phyloP scores from a whole-genome alignment of 208 protist genomes.

The Wallacemonas sp. region DNA sequence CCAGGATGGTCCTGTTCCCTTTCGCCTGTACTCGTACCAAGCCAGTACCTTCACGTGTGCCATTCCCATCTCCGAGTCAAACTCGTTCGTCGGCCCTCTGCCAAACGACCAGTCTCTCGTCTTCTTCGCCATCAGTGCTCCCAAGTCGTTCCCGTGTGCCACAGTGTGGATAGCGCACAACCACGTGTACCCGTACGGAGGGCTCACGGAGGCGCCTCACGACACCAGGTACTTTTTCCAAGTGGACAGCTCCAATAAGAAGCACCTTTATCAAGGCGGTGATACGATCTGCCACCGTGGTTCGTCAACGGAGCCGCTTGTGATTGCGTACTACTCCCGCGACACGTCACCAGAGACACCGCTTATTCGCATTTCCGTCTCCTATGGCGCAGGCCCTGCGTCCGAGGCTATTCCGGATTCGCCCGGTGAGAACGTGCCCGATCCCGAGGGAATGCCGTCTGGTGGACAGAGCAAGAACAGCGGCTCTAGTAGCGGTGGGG shows the following conservation, averaged over 20 bases:
- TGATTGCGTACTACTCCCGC: slow-evolving; percentile 11
- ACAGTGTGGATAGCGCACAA: slow-evolving; percentile 12
- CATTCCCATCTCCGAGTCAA: slow-evolving; percentile 49
- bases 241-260: slow-evolving; percentile 1
- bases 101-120: slow-evolving; percentile 28
- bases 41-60: slow-evolving; percentile 71
- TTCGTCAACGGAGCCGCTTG: not conserved
- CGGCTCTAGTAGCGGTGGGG: not conserved
- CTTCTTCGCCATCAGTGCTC: slow-evolving; percentile 59
- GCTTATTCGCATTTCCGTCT: not conserved
- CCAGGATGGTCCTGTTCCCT: slow-evolving; percentile 60
- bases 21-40: slow-evolving; percentile 77
- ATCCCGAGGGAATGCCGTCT: slow-evolving; percentile 19
- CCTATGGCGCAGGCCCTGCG: slow-evolving; percentile 7
- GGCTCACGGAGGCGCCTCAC: not conserved
- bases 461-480: not conserved
- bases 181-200: not conserved
- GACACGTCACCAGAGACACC: not conserved
- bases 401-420: not conserved
- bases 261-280: slow-evolving; percentile 1
- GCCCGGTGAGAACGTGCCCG: not conserved
- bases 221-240: slow-evolving; percentile 1
- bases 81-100: slow-evolving; percentile 53
- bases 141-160: slow-evolving; percentile 12
- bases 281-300: slow-evolving; percentile 8